Conservation (phyloP, 371 early-diverging fungal genomes). For the Mortierella sp. region DNA sequence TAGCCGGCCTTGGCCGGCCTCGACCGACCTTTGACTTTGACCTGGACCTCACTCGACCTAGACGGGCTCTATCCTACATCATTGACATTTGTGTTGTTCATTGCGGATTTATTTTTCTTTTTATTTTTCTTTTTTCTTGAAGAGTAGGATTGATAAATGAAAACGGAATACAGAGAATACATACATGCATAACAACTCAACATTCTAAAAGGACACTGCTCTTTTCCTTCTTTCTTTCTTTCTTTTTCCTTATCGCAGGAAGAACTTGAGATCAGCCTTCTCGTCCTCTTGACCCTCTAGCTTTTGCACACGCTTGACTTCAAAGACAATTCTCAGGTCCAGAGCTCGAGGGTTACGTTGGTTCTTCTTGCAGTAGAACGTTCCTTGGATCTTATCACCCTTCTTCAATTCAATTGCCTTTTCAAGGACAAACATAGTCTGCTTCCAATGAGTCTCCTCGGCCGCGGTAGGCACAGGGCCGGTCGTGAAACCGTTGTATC, state of each 20-base stretch:
- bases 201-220: too few species aligned
- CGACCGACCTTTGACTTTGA: too few species aligned
- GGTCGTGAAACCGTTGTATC: slow-evolving; percentile 44
- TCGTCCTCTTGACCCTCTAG: slow-evolving; percentile 3
- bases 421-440: slow-evolving; percentile 68
- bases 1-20: too few species aligned
- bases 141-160: slow-evolving; percentile 2
- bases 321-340: slow-evolving; percentile 67
- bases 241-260: slow-evolving; percentile 26
- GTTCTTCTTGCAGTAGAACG: slow-evolving; percentile 67
- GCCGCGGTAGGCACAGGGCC: slow-evolving; percentile 50
- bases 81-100: too few species aligned
- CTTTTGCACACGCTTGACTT: slow-evolving; percentile 30
- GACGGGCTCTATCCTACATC: too few species aligned
- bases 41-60: too few species aligned
- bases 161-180: not conserved
- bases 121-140: not conserved
- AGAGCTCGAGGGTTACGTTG: slow-evolving; percentile 66
- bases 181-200: not conserved
- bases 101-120: not conserved
- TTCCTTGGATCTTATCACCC: slow-evolving; percentile 61
- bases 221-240: too few species aligned
- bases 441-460: slow-evolving; percentile 74
- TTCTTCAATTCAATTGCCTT: slow-evolving; percentile 56
- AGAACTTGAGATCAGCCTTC: slow-evolving; percentile 44